Base-by-base conservation (phyloP, 805 yeast genomes). In the Nakazawaea anatomiae region DNA sequence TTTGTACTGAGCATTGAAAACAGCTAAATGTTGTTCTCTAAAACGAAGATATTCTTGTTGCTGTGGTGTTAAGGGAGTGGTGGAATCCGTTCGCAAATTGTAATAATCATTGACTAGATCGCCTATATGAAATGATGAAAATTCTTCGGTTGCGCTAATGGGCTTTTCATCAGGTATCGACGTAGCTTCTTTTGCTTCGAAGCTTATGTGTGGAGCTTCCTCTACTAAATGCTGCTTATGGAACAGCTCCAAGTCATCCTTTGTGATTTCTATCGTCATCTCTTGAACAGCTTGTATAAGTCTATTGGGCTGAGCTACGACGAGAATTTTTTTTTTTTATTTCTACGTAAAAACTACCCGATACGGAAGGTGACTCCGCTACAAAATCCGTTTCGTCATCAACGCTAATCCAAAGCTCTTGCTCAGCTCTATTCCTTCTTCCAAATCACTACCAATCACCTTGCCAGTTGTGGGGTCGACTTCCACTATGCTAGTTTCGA, bases 341-440 rank as follows among this genome's bases (percentile, higher is more conserved):
- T 18, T 18, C 25, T 18, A 18, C 25, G 25, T 18, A 35, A 35
- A 34, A 1, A 14, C n/a, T 12, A 34, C 28, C 6, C 31, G 30
- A 25, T 10, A 35, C n/a, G 32, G 40, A 44, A 27, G 18, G 9
- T 27, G 11, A 6, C 29, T 10, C 29, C 28, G n/a, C 34, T 32
- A 31, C 12, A n/a, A 30, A 4, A 32, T 2, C n/a, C 11, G 18
- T 46, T 69, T 65, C 10, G 60, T 53, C 58, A 77, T 54, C 39
- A 63, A 63, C n/a, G 75, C 69, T 25, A 80, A 44, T 32, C 65
- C 67, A 58, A 80, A 76, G 52, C 73, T 74, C 46, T 58, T 47
- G 0, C 60, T 48, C 1, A 79, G 77, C 25, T 38, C 51, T 11
- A 77, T 60, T 1, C 70, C 74, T 8, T 65, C 68, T 47, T 75